Evolutionary conservation across 129 eudicot species (phyloP).

Genomic region (Pittosporum tobira): DNA sequence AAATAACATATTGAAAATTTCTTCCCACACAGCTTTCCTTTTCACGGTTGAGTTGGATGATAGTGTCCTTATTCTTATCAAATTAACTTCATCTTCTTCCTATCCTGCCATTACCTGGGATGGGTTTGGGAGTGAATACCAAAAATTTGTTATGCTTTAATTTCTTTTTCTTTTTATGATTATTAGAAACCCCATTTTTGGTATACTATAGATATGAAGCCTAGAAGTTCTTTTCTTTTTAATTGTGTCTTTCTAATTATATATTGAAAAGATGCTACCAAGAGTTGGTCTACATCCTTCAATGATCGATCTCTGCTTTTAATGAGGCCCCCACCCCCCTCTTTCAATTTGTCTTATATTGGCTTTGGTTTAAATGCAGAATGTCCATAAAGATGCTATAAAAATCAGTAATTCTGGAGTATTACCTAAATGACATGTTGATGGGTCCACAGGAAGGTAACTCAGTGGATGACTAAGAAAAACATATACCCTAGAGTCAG

Average conservation of each 20-base stretch:
- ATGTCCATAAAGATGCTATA: too few relatives aligned
- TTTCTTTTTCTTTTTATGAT: not conserved
- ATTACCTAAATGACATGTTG: too few relatives aligned
- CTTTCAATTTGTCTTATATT: not conserved
- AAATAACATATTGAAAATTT: too few relatives aligned
- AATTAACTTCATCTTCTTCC: not conserved
- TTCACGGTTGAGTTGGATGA: conserved; percentile 28
- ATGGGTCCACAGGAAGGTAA: not conserved
- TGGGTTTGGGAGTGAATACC: not conserved
- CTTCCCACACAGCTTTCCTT: conserved; percentile 14
- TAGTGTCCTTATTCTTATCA: conserved; percentile 26
- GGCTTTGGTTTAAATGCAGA: not conserved
- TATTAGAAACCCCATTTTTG: not conserved
- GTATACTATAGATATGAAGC: too few relatives aligned
- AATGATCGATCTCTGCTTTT: not conserved
- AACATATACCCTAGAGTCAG: too few relatives aligned
- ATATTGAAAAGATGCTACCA: too few relatives aligned
- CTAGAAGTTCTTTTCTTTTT: too few relatives aligned
- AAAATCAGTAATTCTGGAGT: too few relatives aligned
- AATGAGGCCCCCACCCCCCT: too few relatives aligned
- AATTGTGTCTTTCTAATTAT: too few relatives aligned
- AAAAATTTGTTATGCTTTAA: too few relatives aligned
- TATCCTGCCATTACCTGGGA: too few relatives aligned
- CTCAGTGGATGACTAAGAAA: not conserved
- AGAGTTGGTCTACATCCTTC: not conserved